These are phyloP conservation scores for Astrocystis sublimbata DNA, from an alignment of 495 filamentous ascomycete species.

Conservation along the genomic window DNA sequence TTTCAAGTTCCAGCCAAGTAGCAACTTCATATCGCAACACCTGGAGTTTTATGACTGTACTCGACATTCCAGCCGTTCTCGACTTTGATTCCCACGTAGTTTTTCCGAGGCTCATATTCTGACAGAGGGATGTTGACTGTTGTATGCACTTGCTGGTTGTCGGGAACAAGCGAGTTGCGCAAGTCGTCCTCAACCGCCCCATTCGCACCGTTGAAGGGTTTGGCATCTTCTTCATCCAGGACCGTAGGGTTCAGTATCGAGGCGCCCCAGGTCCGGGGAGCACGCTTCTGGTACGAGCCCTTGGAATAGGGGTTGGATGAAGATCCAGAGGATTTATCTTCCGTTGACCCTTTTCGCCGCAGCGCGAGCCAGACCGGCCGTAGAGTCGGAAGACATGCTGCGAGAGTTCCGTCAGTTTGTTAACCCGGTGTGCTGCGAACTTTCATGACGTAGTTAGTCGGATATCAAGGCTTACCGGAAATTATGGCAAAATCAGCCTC, in stretches of 20 bases:
- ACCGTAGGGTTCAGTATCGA: not conserved
- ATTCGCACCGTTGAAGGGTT: not conserved
- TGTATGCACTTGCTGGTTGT: not conserved
- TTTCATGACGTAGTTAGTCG: not conserved
- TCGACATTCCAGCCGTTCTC: not conserved
- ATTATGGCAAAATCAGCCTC: not conserved
- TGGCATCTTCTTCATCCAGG: not conserved
- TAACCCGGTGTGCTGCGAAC: not conserved
- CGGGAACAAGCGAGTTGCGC: not conserved
- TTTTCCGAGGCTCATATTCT: not conserved
- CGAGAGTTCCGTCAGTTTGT: not conserved
- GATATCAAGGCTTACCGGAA: slow-evolving; percentile 11
- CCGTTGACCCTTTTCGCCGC: not conserved
- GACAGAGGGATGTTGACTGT: not conserved
- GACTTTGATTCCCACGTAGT: not conserved
- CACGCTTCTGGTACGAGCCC: not conserved
- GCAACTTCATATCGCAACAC: too few species aligned
- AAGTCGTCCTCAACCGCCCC: not conserved
- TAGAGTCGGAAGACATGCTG: not conserved
- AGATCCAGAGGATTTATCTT: not conserved
- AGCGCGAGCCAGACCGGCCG: slow-evolving; percentile 1
- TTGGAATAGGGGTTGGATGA: not conserved
- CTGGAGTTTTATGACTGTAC: too few species aligned
- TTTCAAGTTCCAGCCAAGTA: too few species aligned
- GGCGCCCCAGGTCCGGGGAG: not conserved